These are phyloP conservation scores for Scytalidium sp. DNA, from an alignment of 2,329 filamentous ascomycete genomes.

Conservation along the genomic window DNA sequence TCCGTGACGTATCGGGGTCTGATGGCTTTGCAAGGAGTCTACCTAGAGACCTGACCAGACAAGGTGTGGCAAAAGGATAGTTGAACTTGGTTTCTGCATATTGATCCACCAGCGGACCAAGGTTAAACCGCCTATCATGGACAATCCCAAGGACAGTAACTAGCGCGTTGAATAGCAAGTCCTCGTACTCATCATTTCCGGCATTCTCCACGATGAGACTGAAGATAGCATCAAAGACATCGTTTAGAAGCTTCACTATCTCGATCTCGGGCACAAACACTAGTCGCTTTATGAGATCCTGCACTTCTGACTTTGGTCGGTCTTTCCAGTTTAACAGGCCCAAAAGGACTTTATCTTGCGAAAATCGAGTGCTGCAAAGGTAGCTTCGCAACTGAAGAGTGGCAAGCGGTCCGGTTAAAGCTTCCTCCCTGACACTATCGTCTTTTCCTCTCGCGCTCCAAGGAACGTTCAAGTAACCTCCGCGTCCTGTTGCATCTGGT, in stretches of 20 bases:
- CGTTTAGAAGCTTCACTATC: conserved; percentile 87
- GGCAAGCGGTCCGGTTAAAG: conserved; percentile 74
- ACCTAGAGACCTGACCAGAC: conserved; percentile 81
- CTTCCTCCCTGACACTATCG: conserved; percentile 67
- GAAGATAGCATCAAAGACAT: conserved; percentile 89
- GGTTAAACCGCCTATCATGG: conserved; percentile 89
- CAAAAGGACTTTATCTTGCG: conserved; percentile 83
- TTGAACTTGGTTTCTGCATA: conserved; percentile 89
- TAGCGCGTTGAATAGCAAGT: conserved; percentile 85
- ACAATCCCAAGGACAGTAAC: conserved; percentile 91
- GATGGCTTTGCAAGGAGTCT: conserved; percentile 78
- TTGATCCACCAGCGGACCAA: conserved; percentile 85
- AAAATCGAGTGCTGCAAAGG: conserved; percentile 91
- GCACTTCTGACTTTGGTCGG: conserved; percentile 66
- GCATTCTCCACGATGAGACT: conserved; percentile 86
- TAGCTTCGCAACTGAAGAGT: conserved; percentile 78
- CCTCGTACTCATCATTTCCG: conserved; percentile 90
- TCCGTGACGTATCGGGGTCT: conserved; percentile 78
- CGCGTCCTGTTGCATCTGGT: conserved; percentile 64
- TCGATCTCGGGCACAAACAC: conserved; percentile 97
- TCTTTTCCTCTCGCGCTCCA: conserved; percentile 71
- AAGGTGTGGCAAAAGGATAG: conserved; percentile 88
- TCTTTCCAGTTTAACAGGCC: conserved; percentile 86
- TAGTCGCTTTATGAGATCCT: conserved; percentile 74
- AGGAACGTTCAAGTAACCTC: conserved; percentile 81